Evolutionary conservation across 2,329 filamentous ascomycete genomes (phyloP).

Genomic region (Bipolaris gigantea): DNA sequence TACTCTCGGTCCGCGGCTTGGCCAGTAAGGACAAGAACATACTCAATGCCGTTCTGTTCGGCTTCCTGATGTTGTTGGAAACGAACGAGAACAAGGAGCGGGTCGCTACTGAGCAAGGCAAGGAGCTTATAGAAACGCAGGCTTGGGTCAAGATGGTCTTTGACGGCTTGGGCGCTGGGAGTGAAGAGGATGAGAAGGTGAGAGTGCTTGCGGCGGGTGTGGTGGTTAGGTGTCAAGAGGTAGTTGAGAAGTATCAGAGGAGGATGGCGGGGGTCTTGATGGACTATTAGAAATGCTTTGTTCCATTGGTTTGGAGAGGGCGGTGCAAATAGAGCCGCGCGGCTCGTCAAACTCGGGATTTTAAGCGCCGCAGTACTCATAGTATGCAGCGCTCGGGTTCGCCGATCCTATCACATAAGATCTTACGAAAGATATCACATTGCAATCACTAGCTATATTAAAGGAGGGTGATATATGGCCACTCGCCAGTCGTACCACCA

Average conservation of each 20-base stretch:
- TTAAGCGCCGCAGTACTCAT: too few relatives aligned
- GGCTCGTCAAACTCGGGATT: too few relatives aligned
- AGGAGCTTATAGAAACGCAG: slow-evolving; percentile 79
- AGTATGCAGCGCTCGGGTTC: too few relatives aligned
- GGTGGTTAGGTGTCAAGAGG: slow-evolving; percentile 75
- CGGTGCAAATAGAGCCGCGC: too few relatives aligned
- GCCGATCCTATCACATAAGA: too few relatives aligned
- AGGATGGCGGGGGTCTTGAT: slow-evolving; percentile 71
- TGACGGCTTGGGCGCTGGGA: slow-evolving; percentile 50
- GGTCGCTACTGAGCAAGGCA: slow-evolving; percentile 73
- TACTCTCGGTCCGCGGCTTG: slow-evolving; percentile 67
- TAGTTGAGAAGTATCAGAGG: slow-evolving; percentile 78
- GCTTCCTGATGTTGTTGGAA: slow-evolving; percentile 78
- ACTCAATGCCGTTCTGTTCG: slow-evolving; percentile 74
- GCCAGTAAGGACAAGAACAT: slow-evolving; percentile 62
- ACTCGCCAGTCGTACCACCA: too few relatives aligned
- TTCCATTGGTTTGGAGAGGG: too few relatives aligned
- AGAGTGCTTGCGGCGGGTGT: slow-evolving; percentile 78
- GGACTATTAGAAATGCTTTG: slow-evolving; percentile 33
- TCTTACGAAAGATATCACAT: too few relatives aligned
- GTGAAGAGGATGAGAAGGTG: slow-evolving; percentile 73
- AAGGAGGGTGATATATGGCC: too few relatives aligned
- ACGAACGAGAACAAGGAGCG: slow-evolving; percentile 74
- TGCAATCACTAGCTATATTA: too few relatives aligned
- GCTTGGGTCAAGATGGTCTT: slow-evolving; percentile 84